Conservation (phyloP, 2,329 filamentous ascomycete species). For the Delphinella strobiligena region DNA sequence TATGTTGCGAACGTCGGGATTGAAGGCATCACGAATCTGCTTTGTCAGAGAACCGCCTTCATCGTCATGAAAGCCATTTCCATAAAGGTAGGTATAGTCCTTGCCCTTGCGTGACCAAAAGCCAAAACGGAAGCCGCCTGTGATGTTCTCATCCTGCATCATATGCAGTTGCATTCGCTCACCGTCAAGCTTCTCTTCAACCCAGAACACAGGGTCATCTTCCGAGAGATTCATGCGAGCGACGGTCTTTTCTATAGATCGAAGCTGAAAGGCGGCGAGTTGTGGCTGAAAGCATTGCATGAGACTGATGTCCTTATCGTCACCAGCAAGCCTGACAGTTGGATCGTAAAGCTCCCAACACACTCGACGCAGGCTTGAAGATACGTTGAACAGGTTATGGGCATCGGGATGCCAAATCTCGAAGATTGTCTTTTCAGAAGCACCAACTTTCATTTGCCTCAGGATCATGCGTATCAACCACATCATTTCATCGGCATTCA, state of each 20-base stretch:
- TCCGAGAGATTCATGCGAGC: constrained; percentile 52
- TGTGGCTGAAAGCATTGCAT: constrained; percentile 98
- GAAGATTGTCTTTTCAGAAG: constrained; percentile 80
- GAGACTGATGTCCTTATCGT: constrained; percentile 61
- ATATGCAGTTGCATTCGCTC: constrained; percentile 97
- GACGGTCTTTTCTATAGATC: constrained; percentile 70
- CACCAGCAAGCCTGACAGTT: constrained; percentile 57
- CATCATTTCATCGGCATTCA: constrained; percentile 87
- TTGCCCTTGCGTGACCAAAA: constrained; percentile 97
- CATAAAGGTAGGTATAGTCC: constrained; percentile 92
- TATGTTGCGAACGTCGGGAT: constrained; percentile 64
- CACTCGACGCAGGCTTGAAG: constrained; percentile 76
- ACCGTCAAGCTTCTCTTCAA: constrained; percentile 94
- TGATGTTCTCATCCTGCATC: constrained; percentile 53
- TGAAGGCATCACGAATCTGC: constrained; percentile 67
- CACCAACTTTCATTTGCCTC: constrained; percentile 62
- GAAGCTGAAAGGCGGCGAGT: constrained; percentile 81
- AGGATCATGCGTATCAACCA: constrained; percentile 93
- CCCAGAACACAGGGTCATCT: constrained; percentile 75
- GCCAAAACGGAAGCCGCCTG: constrained; percentile 61
- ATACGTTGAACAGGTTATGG: constrained; percentile 63
- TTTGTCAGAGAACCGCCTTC: constrained; percentile 62
- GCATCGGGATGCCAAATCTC: constrained; percentile 48
- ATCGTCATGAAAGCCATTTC: constrained; percentile 60
- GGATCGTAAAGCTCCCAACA: constrained; percentile 88